Percentiles rank a stretch among this genome's conserved stretches.
Conservation (phyloP, 768 basidiomycete species). For the Suillus subaureus region DNA sequence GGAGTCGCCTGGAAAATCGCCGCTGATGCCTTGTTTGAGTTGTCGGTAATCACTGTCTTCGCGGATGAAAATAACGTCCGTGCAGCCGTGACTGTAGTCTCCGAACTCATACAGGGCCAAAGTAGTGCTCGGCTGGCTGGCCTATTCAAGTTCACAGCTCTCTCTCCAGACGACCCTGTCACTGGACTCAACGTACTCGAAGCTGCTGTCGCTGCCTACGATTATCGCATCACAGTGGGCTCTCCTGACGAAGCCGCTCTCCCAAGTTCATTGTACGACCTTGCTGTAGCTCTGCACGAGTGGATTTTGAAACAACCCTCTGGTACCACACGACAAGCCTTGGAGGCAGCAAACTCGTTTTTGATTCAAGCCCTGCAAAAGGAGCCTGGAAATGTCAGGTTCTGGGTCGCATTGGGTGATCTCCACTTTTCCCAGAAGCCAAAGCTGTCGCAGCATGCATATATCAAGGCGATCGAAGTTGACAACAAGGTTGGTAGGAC, state of each 20-base stretch:
- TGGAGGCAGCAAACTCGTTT: slow-evolving; percentile 49
- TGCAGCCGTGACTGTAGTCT: slow-evolving; percentile 35
- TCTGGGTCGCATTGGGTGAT: slow-evolving; percentile 86
- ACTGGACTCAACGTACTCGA: slow-evolving; percentile 45
- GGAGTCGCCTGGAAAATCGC: slow-evolving; percentile 81
- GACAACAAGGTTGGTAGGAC: slow-evolving; percentile 70
- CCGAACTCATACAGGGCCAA: slow-evolving; percentile 42
- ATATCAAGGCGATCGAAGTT: slow-evolving; percentile 84
- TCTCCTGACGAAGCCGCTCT: slow-evolving; percentile 49
- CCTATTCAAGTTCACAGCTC: slow-evolving; percentile 37
- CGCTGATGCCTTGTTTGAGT: slow-evolving; percentile 72
- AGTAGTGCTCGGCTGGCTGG: slow-evolving; percentile 44
- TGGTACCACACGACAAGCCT: slow-evolving; percentile 24
- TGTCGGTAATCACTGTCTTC: slow-evolving; percentile 58
- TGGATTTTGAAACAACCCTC: slow-evolving; percentile 41
- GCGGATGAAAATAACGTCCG: slow-evolving; percentile 44
- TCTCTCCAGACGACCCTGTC: slow-evolving; percentile 25
- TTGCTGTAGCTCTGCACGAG: slow-evolving; percentile 61
- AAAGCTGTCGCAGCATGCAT: slow-evolving; percentile 87
- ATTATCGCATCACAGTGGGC: slow-evolving; percentile 61
- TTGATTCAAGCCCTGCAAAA: slow-evolving; percentile 73
- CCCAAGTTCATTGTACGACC: slow-evolving; percentile 74
- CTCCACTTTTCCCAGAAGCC: slow-evolving; percentile 67
- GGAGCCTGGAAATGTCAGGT: slow-evolving; percentile 68
- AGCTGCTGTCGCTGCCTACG: slow-evolving; percentile 59